Percentiles rank a stretch among this genome's conserved stretches.
These are phyloP conservation scores for Plasmodium inui DNA, from an alignment of 169 alveolate genomes.

Conservation along the genomic window DNA sequence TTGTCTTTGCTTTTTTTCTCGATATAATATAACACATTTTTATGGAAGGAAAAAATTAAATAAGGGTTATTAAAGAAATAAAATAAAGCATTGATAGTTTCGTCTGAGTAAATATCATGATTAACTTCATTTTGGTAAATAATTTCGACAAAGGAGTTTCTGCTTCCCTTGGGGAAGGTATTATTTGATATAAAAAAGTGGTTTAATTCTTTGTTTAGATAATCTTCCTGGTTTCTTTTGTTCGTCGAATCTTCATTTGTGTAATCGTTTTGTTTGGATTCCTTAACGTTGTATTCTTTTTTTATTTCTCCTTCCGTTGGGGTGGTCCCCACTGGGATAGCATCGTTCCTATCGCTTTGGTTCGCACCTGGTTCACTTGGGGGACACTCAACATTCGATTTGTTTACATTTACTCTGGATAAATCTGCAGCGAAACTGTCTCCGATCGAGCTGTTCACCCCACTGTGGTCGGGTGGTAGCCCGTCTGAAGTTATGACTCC, in stretches of 20 bases:
- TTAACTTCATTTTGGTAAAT: constrained; percentile 16
- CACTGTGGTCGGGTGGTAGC: background rate
- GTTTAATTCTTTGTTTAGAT: constrained; percentile 56
- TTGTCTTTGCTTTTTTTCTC: constrained; percentile 49
- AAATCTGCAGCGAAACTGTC: background rate
- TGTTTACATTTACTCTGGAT: background rate
- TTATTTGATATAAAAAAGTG: constrained; percentile 51
- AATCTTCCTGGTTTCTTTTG: constrained; percentile 50
- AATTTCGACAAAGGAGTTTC: constrained; percentile 43
- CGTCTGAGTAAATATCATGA: constrained; percentile 38
- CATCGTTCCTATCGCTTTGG: background rate
- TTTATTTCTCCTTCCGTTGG: background rate
- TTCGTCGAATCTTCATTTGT: background rate
- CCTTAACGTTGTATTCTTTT: background rate
- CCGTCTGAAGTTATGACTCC: background rate
- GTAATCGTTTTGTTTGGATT: background rate
- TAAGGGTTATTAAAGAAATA: constrained; percentile 67
- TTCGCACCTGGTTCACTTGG: background rate
- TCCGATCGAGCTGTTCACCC: background rate
- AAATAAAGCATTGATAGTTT: constrained; percentile 64
- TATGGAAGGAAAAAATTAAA: constrained; percentile 56
- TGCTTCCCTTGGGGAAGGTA: constrained; percentile 10
- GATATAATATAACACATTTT: constrained; percentile 61
- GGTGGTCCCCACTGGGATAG: background rate
- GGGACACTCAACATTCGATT: background rate